Percentiles rank a stretch among this genome's conserved stretches.
These are phyloP conservation scores for Moricandia moricandioides DNA, from an alignment of 345 rosid genomes.

Conservation along the genomic window DNA sequence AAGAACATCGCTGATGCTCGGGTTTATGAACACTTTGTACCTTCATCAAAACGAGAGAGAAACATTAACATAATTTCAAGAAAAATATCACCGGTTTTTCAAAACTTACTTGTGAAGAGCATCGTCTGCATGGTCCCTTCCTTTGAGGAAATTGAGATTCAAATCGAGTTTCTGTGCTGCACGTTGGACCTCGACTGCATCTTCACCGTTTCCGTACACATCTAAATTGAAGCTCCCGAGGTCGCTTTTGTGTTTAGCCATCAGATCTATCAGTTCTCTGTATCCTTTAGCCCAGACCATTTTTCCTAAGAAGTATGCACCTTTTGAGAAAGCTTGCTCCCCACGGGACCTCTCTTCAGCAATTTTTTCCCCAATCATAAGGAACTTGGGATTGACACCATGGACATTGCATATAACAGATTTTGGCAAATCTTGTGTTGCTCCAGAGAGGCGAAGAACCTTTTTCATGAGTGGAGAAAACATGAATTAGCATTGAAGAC, in stretches of 20 bases:
- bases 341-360: conserved; percentile 83
- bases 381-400: conserved; percentile 93
- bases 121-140: conserved; percentile 93
- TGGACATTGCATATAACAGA: conserved; percentile 93
- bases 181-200: conserved; percentile 76
- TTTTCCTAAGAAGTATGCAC: conserved; percentile 94
- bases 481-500: conserved; percentile 3
- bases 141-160: conserved; percentile 80
- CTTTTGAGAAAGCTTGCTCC: conserved; percentile 90
- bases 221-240: conserved; percentile 84
- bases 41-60: conserved; percentile 42
- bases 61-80: neutral
- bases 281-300: conserved; percentile 99
- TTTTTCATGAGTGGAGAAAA: conserved; percentile 21
- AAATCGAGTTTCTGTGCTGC: conserved; percentile 65
- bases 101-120: conserved; percentile 78
- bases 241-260: conserved; percentile 72
- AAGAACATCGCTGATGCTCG: conserved; percentile 91
- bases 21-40: conserved; percentile 98
- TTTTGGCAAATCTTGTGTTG: conserved; percentile 90
- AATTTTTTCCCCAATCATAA: conserved; percentile 82
- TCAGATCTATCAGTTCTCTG: conserved; percentile 82
- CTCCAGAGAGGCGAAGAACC: conserved; percentile 98
- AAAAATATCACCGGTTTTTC: neutral
- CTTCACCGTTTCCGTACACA: conserved; percentile 96